A percentile compares a stretch with the other conserved stretches of the same genome.
These are phyloP conservation scores for Citrus mangshanensis DNA, from an alignment of 345 rosid species.

Conservation along the genomic window DNA sequence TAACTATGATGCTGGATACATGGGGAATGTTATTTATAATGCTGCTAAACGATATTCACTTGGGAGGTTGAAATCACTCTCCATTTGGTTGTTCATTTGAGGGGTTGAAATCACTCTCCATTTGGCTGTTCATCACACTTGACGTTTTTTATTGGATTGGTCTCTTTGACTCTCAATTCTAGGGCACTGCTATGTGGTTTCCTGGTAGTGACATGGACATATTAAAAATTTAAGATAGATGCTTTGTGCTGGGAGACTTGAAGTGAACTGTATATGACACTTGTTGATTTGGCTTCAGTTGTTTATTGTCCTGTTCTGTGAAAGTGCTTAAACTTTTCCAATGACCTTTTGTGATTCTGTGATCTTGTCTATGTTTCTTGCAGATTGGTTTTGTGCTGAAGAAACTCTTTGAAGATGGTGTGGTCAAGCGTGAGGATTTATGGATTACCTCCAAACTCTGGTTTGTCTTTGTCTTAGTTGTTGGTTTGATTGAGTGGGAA, in stretches of 20 bases:
- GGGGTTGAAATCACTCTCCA: too few relatives aligned
- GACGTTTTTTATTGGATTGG: neutral
- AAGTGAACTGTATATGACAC: neutral
- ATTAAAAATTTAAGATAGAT: neutral
- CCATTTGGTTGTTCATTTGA: too few relatives aligned
- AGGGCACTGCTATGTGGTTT: neutral
- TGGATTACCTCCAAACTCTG: conserved; percentile 40
- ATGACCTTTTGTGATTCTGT: neutral
- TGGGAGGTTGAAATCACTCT: too few relatives aligned
- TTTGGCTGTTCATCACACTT: too few relatives aligned
- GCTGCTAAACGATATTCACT: too few relatives aligned
- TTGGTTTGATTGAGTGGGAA: neutral
- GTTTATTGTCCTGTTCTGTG: neutral
- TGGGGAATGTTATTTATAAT: too few relatives aligned
- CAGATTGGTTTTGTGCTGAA: conserved; percentile 28
- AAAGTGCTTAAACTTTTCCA: neutral
- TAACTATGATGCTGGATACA: neutral
- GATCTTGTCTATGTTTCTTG: neutral
- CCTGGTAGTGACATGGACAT: neutral
- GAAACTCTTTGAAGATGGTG: conserved; percentile 30
- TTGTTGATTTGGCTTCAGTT: neutral
- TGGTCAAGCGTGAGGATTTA: conserved; percentile 31
- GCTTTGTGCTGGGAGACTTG: neutral
- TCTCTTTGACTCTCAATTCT: neutral
- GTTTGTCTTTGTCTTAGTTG: conserved; percentile 12